phyloP scores from a whole-genome alignment of 2,329 filamentous ascomycete genomes.

The Plenodomus biglobosus region DNA sequence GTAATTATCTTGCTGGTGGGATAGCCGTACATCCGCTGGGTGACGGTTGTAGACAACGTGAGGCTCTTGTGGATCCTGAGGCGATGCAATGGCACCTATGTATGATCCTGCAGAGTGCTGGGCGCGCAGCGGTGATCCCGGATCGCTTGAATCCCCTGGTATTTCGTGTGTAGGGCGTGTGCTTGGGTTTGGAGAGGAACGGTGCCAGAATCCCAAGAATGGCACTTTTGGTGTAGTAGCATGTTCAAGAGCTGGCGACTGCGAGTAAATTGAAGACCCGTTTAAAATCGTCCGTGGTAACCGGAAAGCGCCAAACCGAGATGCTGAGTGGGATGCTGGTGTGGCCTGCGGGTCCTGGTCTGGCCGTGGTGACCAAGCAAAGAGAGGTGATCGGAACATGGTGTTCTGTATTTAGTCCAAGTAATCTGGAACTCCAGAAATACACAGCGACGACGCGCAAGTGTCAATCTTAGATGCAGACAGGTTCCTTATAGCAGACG shows the following conservation, averaged over 20 bases:
- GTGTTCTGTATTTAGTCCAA: constrained; percentile 13
- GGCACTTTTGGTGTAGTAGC: constrained; percentile 39
- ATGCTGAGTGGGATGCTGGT: constrained; percentile 20
- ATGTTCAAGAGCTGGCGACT: constrained; percentile 31
- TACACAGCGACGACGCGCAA: constrained; percentile 9
- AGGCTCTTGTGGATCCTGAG: constrained; percentile 25
- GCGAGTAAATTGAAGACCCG: constrained; percentile 43
- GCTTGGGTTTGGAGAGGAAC: constrained; percentile 29
- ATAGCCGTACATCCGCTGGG: constrained; percentile 36
- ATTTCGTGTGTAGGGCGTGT: constrained; percentile 19
- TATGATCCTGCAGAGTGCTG: constrained; percentile 43
- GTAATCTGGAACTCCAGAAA: constrained; percentile 12
- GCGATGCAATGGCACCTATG: constrained; percentile 31
- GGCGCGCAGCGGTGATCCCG: constrained; percentile 32
- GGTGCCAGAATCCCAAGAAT: constrained; percentile 37
- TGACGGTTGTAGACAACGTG: constrained; percentile 31
- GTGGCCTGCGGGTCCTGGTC: constrained; percentile 31
- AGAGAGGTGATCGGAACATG: constrained; percentile 40
- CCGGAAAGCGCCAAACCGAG: constrained; percentile 23
- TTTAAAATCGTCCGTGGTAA: constrained; percentile 35
- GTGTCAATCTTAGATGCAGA: constrained; percentile 18
- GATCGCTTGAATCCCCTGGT: constrained; percentile 29
- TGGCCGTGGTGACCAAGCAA: constrained; percentile 37
- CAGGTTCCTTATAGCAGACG: constrained; percentile 34
- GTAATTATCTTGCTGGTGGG: constrained; percentile 38